Conservation (phyloP, 2,329 filamentous ascomycete genomes). For the Penicillium occitanis region DNA sequence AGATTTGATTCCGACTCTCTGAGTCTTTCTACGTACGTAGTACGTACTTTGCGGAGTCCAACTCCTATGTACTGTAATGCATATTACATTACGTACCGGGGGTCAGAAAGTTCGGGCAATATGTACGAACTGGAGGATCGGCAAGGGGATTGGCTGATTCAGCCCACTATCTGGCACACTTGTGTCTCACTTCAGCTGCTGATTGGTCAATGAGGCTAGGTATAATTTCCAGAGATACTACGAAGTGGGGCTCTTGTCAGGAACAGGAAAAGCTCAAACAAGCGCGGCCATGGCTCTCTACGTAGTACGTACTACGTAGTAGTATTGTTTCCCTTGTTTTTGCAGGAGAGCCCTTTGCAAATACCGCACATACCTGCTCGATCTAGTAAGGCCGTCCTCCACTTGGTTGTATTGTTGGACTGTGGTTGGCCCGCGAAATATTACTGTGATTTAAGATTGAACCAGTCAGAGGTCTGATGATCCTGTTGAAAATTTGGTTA, state of each 20-base stretch:
- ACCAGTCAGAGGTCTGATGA: background rate
- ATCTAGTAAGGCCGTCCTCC: background rate
- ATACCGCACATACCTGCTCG: background rate
- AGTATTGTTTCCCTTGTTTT: background rate
- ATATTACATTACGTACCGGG: background rate
- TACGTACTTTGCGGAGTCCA: background rate
- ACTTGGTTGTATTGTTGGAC: background rate
- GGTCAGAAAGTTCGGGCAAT: background rate
- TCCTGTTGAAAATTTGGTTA: background rate
- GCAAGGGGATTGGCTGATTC: background rate
- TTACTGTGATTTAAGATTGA: background rate
- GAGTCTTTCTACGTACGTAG: background rate
- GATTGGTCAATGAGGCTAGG: background rate
- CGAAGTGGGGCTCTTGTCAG: slow-evolving; percentile 22
- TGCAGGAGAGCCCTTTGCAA: background rate
- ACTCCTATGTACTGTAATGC: background rate
- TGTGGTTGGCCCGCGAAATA: background rate
- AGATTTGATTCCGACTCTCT: background rate
- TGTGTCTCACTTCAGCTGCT: background rate
- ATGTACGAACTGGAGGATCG: background rate
- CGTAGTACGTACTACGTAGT: too few relatives aligned
- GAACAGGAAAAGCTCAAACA: slow-evolving; percentile 30
- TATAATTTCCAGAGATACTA: background rate
- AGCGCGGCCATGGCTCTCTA: background rate
- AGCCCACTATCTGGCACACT: background rate